phyloP scores from a whole-genome alignment of 1,139 yeast genomes.

The Maudiozyma humilis region DNA sequence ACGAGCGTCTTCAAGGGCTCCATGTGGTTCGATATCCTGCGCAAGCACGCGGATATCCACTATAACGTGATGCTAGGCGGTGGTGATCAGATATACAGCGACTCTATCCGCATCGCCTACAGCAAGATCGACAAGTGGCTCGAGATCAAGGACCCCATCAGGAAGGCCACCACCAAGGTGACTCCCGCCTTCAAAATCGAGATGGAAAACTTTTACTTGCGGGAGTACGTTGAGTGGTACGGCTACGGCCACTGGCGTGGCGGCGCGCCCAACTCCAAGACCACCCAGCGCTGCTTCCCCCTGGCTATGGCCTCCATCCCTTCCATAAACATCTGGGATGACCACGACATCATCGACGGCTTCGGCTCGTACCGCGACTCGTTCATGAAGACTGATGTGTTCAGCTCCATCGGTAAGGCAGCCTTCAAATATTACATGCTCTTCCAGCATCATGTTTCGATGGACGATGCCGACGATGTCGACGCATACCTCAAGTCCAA shows the following conservation, averaged over 20 bases:
- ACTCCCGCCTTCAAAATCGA: constrained; percentile 44
- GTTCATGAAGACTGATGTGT: constrained; percentile 66
- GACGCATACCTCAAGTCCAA: constrained; percentile 37
- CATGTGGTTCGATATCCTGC: constrained; percentile 77
- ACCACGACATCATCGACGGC: constrained; percentile 92
- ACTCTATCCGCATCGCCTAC: constrained; percentile 60
- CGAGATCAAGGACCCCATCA: constrained; percentile 40
- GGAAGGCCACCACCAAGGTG: constrained; percentile 38
- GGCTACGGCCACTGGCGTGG: constrained; percentile 86
- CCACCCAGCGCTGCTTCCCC: constrained; percentile 63
- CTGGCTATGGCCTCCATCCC: constrained; percentile 77
- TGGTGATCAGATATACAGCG: constrained; percentile 92
- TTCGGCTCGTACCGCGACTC: constrained; percentile 76
- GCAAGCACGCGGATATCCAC: constrained; percentile 51
- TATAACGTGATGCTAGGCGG: constrained; percentile 97
- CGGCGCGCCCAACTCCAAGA: constrained; percentile 41
- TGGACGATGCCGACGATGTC: constrained; percentile 33
- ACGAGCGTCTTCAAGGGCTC: constrained; percentile 62
- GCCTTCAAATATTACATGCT: constrained; percentile 85
- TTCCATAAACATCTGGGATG: constrained; percentile 74
- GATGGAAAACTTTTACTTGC: constrained; percentile 56
- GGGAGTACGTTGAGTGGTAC: constrained; percentile 77
- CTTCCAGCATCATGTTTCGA: constrained; percentile 75
- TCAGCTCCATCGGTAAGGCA: constrained; percentile 59
- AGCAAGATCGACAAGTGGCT: constrained; percentile 56